Evolutionary conservation across 1,284 basidiomycete species (phyloP), one percentile per base, ranked within the genome.

Genomic region (Sanghuangporus weigelae): DNA sequence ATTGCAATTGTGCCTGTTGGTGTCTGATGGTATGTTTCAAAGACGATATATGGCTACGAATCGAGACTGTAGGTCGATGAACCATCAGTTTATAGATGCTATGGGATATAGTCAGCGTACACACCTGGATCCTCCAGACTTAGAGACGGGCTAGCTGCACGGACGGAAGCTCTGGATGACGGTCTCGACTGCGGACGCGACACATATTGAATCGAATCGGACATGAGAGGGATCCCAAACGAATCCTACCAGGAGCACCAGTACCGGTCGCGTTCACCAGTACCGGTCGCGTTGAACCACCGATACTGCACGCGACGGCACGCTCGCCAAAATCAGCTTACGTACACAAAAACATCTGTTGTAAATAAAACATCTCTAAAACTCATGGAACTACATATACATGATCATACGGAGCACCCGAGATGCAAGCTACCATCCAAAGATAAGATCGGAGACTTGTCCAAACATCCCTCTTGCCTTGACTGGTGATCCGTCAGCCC

Each of bases 1-100:
- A 78, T 67, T 85, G 81, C 53, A 91, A 73, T 69, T 91, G 88
- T 12, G 88, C 89, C 76, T 84, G 86, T 70, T 91, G 87, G 70
- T 90, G 88, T 67, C 90, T 78, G 68, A 92, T 92, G 70, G 79
- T 84, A 71, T 92, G 89, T 73, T 85, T 89, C 68, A 91, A 75
- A 48, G 84, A 84, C 65, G 88, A 89, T 73, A 92, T 86, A 67
- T 91, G 87, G 67, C 81, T 84, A 63, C 88, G 83, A 63, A 90
- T 78, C 67, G 84, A 81, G 70, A 90, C 88, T 90, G 68, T 50
- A 68, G 31, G n/a, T 35, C 35, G 23, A 26, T n/a, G n/a, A 40
- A 23, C 19, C 21, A 23, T 19, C 26, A 21, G 26, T n/a, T 12
- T 23, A 36, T 12, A 36, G 12, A 16, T 21, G 36, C 46, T 23